A percentile compares a stretch with the other conserved stretches of the same genome.
These are phyloP conservation scores for Sporisorium exsertum DNA, from an alignment of 1,284 basidiomycete genomes.

Conservation along the genomic window DNA sequence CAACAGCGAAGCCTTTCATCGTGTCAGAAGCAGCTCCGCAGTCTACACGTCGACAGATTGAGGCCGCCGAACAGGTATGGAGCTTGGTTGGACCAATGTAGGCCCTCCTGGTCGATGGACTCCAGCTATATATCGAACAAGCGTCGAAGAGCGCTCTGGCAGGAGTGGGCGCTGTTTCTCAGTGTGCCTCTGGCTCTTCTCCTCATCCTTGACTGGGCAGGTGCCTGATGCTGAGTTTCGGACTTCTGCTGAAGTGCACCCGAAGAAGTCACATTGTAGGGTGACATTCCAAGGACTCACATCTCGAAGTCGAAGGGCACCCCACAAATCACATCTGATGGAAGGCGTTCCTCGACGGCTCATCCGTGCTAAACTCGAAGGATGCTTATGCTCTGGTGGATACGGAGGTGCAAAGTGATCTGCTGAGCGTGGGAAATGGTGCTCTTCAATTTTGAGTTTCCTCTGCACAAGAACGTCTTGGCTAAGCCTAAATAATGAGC, in stretches of 20 bases:
- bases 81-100: neutral
- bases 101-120: neutral
- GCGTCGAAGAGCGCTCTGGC: neutral
- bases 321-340: neutral
- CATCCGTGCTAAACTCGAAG: neutral
- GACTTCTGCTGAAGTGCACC: neutral
- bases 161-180: neutral
- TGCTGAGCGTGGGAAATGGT: neutral
- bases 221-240: neutral
- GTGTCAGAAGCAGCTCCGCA: neutral
- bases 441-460: neutral
- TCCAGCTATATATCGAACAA: slow-evolving; percentile 1
- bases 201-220: neutral
- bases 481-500: slow-evolving; percentile 18
- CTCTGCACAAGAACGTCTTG: slow-evolving; percentile 3
- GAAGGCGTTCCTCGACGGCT: neutral
- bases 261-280: too few species aligned
- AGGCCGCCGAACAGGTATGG: neutral
- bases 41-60: neutral
- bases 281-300: too few species aligned
- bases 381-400: slow-evolving; percentile 6
- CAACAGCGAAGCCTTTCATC: neutral
- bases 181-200: neutral
- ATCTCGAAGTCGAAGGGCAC: neutral
- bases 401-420: neutral